These are phyloP conservation scores for Pseudonectria foliicola DNA, from an alignment of 2,329 filamentous ascomycete genomes.

Conservation along the genomic window DNA sequence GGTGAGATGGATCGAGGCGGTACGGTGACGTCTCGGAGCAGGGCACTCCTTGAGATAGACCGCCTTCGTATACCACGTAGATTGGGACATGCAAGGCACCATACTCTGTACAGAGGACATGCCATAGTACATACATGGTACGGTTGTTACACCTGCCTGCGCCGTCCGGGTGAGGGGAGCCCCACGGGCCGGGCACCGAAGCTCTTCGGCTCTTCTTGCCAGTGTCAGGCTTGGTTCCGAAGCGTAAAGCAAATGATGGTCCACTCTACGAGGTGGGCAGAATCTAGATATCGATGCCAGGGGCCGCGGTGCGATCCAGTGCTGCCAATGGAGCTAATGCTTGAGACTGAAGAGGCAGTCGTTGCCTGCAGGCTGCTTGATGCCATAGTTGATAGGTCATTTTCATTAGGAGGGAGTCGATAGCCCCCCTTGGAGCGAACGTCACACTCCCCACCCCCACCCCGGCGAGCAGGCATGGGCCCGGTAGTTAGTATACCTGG, in stretches of 20 bases:
- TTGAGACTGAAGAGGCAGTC: conserved; percentile 10
- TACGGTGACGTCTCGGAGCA: too few species aligned
- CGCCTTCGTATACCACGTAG: too few species aligned
- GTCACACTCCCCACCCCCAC: conserved; percentile 2
- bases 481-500: conserved; percentile 6
- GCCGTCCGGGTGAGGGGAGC: conserved; percentile 3
- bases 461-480: conserved; percentile 4
- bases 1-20: conserved; percentile 12
- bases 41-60: too few species aligned
- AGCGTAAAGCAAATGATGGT: too few species aligned
- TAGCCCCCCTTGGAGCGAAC: conserved; percentile 12
- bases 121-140: too few species aligned
- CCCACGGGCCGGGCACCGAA: conserved; percentile 6
- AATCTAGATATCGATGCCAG: conserved; percentile 19
- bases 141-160: too few species aligned
- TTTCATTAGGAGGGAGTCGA: conserved; percentile 13
- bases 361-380: conserved; percentile 5
- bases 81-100: too few species aligned
- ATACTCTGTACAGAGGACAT: too few species aligned
- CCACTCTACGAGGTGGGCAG: conserved; percentile 4
- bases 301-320: conserved; percentile 14
- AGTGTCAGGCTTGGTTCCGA: too few species aligned
- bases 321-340: conserved; percentile 12
- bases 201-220: conserved; percentile 9
- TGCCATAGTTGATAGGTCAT: conserved; percentile 14